A percentile compares a stretch with the other conserved stretches of the same genome.
phyloP scores from a whole-genome alignment of 2,329 filamentous ascomycete species.

The Aspergillus oerlinghausenensis region DNA sequence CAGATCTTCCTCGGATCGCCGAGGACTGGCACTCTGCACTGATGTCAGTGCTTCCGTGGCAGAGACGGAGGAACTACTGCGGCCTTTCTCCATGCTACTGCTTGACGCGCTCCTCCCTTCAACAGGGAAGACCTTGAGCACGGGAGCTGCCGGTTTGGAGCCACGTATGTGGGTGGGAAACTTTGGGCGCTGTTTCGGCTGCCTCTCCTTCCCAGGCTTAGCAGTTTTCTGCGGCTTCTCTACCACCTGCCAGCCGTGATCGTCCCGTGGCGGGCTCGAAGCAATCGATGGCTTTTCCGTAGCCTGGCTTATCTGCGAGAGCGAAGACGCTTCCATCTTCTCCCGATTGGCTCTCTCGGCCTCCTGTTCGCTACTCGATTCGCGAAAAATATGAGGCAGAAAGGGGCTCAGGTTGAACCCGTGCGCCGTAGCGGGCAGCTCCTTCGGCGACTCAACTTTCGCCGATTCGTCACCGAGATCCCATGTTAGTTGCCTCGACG shows the following conservation, averaged over 20 bases:
- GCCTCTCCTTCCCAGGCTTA: slow-evolving; percentile 10
- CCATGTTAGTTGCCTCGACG: slow-evolving; percentile 30
- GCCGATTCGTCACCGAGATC: slow-evolving; percentile 27
- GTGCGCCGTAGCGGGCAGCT: slow-evolving; percentile 18
- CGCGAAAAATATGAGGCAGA: slow-evolving; percentile 30
- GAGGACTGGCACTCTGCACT: slow-evolving; percentile 35
- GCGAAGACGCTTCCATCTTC: slow-evolving; percentile 17
- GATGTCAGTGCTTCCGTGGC: slow-evolving; percentile 37
- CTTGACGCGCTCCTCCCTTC: slow-evolving; percentile 30
- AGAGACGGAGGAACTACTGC: slow-evolving; percentile 24
- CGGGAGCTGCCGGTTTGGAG: slow-evolving; percentile 18
- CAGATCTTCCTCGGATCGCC: slow-evolving; percentile 18
- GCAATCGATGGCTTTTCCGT: slow-evolving; percentile 23
- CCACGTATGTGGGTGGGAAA: slow-evolving; percentile 16
- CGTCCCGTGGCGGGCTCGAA: slow-evolving; percentile 22
- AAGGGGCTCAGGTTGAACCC: slow-evolving; percentile 29
- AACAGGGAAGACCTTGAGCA: slow-evolving; percentile 22
- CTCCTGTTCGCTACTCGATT: slow-evolving; percentile 25
- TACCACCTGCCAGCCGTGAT: slow-evolving; percentile 32
- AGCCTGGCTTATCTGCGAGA: slow-evolving; percentile 27
- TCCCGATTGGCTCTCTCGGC: slow-evolving; percentile 35
- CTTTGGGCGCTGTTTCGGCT: slow-evolving; percentile 10
- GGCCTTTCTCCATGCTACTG: slow-evolving; percentile 13
- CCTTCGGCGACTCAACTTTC: slow-evolving; percentile 33
- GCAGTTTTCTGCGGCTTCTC: slow-evolving; percentile 13